Evolutionary conservation across 805 yeast genomes (phyloP), one percentile per base, ranked within the genome.

Genomic region (Candida piceae): DNA sequence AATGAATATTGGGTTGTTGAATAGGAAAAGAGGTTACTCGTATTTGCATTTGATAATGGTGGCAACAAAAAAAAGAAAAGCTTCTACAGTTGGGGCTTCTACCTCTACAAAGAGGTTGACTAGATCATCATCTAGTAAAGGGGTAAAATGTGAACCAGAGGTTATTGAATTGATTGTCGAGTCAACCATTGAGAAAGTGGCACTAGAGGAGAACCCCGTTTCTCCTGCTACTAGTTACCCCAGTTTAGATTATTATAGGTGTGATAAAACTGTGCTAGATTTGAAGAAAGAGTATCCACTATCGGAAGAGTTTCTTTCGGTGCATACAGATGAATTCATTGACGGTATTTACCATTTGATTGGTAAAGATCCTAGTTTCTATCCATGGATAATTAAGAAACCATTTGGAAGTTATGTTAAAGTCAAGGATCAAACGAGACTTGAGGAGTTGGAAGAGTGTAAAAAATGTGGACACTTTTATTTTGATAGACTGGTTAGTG

Each of bases 401-500:
- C 41, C 46, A 5, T 53, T 50, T 27, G 16, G 38, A 4, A 26
- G 35, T 2, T 49, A 36, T 26, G n/a, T 34, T 31, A 37, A 30
- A n/a, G 34, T 9, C 12, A 16, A 18, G 12, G 31, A 27, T 5
- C 11, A 30, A 4, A 6, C 23, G 6, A 29, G 36, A 30, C 23
- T 20, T 6, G 27, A 23, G 5, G 22, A 16, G 12, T 17, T 28
- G n/a, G 21, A 23, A 13, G 37, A 27, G 8, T 20, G 31, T 17
- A 32, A 34, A 26, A 34, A 25, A 23, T 36, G 44, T 11, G 41
- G 36, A 4, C 38, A 60, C 11, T 60, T 55, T 33, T 68, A 70
- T 35, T 74, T 69, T 42, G 58, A 58, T 16, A 60, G 64, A 15
- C 52, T 76, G 7, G 66, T 66, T 2, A 58, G 66, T 29, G 68